These are phyloP conservation scores for Coemansia sp. DNA, from an alignment of 371 early-diverging fungal genomes.

Conservation along the genomic window DNA sequence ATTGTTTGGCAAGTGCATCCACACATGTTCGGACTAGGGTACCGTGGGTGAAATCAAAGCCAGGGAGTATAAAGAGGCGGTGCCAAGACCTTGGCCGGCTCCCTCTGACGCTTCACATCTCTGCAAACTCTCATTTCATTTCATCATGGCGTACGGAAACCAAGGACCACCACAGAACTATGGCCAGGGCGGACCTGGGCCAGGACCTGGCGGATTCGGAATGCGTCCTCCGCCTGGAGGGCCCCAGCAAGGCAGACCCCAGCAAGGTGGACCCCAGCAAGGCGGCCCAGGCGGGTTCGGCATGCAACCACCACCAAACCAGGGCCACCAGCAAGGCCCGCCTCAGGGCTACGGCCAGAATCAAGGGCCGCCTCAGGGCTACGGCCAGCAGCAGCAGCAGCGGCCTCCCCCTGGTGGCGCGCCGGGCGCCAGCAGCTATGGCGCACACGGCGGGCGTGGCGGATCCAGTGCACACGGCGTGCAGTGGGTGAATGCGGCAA, in stretches of 20 bases:
- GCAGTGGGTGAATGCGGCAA: conserved; percentile 43
- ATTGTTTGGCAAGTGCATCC: background rate
- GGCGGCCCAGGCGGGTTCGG: conserved; percentile 9
- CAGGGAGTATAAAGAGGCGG: background rate
- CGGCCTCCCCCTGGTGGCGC: background rate
- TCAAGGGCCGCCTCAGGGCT: conserved; percentile 3
- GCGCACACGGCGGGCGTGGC: background rate
- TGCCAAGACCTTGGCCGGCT: no score
- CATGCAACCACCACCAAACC: background rate
- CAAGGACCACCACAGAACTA: conserved; percentile 8
- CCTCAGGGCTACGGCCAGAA: background rate
- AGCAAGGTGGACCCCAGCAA: background rate
- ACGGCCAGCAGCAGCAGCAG: conserved; percentile 6
- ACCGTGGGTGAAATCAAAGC: background rate
- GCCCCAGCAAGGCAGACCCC: no score
- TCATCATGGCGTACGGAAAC: background rate
- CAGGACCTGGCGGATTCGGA: conserved; percentile 2
- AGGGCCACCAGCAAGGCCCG: conserved; percentile 2
- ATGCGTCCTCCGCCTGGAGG: conserved; percentile 4
- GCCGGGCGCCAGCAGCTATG: conserved; percentile 7
- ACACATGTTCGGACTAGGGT: conserved; percentile 1
- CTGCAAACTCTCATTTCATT: background rate
- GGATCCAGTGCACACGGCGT: conserved; percentile 4
- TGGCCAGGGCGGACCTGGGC: background rate
- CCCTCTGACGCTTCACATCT: no score